Conservation (phyloP, 495 filamentous ascomycete genomes). For the Barbatosphaeria neglecta region DNA sequence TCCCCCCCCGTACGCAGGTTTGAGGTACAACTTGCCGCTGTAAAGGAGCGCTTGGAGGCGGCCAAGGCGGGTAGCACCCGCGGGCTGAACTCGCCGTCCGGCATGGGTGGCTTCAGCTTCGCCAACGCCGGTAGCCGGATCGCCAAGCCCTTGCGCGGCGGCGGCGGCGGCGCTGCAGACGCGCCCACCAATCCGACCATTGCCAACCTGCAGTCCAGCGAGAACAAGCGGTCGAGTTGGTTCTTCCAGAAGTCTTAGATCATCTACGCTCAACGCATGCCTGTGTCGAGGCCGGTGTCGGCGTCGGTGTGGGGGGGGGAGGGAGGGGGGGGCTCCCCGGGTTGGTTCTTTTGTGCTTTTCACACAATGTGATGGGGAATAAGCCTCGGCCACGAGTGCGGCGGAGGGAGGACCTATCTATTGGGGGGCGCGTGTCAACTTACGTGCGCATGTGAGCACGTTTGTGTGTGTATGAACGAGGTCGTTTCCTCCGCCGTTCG, state of each 20-base stretch:
- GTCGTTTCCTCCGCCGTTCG: no score
- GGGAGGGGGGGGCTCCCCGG: no score
- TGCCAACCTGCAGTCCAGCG: conserved; percentile 38
- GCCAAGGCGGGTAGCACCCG: conserved; percentile 83
- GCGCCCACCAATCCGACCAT: conserved; percentile 39
- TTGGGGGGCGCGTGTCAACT: no score
- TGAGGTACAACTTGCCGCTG: conserved; percentile 89
- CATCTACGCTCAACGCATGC: no score
- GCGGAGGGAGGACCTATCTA: no score
- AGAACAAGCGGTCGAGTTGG: conserved; percentile 46
- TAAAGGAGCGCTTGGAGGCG: conserved; percentile 94
- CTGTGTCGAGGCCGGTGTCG: no score
- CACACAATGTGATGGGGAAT: no score
- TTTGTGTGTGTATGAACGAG: no score
- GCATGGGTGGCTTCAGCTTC: conserved; percentile 61
- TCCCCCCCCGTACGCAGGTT: conserved; percentile 71
- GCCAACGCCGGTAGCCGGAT: conserved; percentile 67
- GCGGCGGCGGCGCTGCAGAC: conserved; percentile 51
- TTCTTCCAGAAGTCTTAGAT: conserved; percentile 41
- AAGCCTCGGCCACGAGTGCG: no score
- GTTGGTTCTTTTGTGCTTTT: no score
- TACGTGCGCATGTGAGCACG: no score
- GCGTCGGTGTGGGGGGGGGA: no score
- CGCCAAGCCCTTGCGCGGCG: conserved; percentile 91
- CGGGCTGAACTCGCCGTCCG: conserved; percentile 54